Base-by-base conservation (phyloP, 495 filamentous ascomycete genomes). In the Thermothielavioides terrestris region DNA sequence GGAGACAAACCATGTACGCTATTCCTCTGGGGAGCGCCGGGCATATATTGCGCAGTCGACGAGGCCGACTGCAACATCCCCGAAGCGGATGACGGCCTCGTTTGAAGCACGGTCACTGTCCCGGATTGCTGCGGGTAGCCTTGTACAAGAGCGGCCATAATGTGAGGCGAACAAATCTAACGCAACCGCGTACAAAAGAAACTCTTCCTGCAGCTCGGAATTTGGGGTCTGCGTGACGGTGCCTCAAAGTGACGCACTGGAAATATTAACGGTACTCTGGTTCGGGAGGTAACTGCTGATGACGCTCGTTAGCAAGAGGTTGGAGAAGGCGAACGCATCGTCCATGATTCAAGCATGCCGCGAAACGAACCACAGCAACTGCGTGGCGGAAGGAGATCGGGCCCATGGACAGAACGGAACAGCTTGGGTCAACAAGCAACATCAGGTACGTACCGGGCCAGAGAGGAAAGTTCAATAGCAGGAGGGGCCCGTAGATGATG, bases 81-180 rank as follows among this genome's bases (percentile, higher is more conserved):
- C 22, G 83, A 82, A 32, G 85, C 78, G 32, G 88, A 83, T 51
- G 71, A 70, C 43, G 88, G 83, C 58, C 85, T 82, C 53, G 85
- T 78, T 63, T 89, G 86, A 55, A 94, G 83, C 79, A 91, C 82
- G 46, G 85, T 84, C 61, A 86, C 79, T 53, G 85, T 86, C 61
- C 79, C 78, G 65, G 82, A 81, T 69, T 88, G 86, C 70, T 86
- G 80, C 59, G 88, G 84, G 64, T 90, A 89, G 54, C 88, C 79
- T 76, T 94, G 88, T 69, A 92, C 87, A 72, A 94, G 78, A 69
- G 88, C 87, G 73, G 88, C 88, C 88, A 94, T 94, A 62, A 54
- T 80, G 61, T 49, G 55, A 53, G 35, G 14, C 32, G 11, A 30
- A 7, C 14, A 14, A 2, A 7, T 26, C 4, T 12, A 27, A 34